Evolutionary conservation across 2,329 filamentous ascomycete genomes (phyloP).

Genomic region (Sporothrix brasiliensis): DNA sequence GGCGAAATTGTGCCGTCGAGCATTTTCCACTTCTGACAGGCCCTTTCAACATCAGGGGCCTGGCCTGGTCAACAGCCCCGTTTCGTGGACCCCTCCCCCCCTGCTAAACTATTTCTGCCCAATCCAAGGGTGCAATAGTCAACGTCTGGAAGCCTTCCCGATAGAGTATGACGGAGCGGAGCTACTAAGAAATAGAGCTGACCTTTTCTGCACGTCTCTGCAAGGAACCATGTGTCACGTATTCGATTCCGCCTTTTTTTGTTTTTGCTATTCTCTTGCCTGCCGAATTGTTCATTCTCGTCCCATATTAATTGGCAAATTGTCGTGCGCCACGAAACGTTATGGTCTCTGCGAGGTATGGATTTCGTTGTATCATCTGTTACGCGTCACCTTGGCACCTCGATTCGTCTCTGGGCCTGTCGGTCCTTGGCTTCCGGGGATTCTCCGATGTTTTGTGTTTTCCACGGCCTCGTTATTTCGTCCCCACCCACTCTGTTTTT

Average conservation of each 20-base stretch:
- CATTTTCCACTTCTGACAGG: slow-evolving; percentile 14
- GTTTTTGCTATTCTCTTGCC: not conserved
- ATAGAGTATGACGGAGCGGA: slow-evolving; percentile 18
- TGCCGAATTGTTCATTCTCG: slow-evolving; percentile 6
- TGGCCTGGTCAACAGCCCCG: not conserved
- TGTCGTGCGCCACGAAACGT: not conserved
- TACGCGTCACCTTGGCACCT: not conserved
- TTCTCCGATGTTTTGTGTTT: not conserved
- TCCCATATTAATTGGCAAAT: not conserved
- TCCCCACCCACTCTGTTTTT: not conserved
- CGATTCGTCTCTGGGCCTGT: not conserved
- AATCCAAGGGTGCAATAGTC: not conserved
- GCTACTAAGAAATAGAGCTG: not conserved
- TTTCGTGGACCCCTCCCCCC: not conserved
- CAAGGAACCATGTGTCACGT: slow-evolving; percentile 11
- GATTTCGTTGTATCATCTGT: not conserved
- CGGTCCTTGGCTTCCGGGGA: not conserved
- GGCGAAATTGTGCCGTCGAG: not conserved
- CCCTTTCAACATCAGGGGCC: not conserved
- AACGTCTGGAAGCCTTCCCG: slow-evolving; percentile 29
- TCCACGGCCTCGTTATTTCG: not conserved
- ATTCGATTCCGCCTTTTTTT: not conserved
- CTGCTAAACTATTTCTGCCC: not conserved
- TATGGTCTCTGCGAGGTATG: not conserved
- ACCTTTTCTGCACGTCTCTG: not conserved